phyloP scores from a whole-genome alignment of 768 basidiomycete genomes.

The Sarcomyxa edulis region DNA sequence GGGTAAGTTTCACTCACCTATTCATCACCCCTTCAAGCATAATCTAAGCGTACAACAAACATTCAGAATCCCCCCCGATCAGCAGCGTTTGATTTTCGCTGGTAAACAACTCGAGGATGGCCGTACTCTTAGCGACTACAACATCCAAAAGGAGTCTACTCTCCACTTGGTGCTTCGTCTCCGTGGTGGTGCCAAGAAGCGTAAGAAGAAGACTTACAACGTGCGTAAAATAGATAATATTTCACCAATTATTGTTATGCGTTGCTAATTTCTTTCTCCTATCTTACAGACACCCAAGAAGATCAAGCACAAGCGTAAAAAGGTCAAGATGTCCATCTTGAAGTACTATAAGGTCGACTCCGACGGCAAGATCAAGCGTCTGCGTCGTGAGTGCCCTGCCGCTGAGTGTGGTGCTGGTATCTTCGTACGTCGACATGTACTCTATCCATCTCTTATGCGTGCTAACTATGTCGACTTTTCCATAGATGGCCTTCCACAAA shows the following conservation, averaged over 20 bases:
- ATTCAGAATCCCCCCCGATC: conserved; percentile 81
- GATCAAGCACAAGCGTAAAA: conserved; percentile 99
- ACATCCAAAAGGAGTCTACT: conserved; percentile 99
- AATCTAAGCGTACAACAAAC: conserved; percentile 7
- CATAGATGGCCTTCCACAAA: conserved; percentile 95
- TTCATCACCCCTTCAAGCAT: not conserved
- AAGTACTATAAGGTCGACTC: conserved; percentile 99
- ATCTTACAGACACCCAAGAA: conserved; percentile 85
- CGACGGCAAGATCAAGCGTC: conserved; percentile 99
- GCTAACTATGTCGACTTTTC: conserved; percentile 14
- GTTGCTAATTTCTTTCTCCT: conserved; percentile 7
- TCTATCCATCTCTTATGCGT: not conserved
- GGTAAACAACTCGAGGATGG: conserved; percentile 99
- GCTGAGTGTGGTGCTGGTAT: conserved; percentile 83
- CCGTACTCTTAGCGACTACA: conserved; percentile 91
- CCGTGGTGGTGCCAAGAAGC: conserved; percentile 99
- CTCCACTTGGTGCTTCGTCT: conserved; percentile 96
- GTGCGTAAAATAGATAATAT: no score
- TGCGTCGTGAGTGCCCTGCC: conserved; percentile 91
- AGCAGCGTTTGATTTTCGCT: conserved; percentile 97
- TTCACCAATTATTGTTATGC: not conserved
- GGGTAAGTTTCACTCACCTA: conserved; percentile 51
- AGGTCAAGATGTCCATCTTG: conserved; percentile 99
- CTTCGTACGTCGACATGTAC: conserved; percentile 57
- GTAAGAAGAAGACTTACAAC: conserved; percentile 99